These are phyloP conservation scores for Yarrowia sp. DNA, from an alignment of 805 yeast species.

Conservation along the genomic window DNA sequence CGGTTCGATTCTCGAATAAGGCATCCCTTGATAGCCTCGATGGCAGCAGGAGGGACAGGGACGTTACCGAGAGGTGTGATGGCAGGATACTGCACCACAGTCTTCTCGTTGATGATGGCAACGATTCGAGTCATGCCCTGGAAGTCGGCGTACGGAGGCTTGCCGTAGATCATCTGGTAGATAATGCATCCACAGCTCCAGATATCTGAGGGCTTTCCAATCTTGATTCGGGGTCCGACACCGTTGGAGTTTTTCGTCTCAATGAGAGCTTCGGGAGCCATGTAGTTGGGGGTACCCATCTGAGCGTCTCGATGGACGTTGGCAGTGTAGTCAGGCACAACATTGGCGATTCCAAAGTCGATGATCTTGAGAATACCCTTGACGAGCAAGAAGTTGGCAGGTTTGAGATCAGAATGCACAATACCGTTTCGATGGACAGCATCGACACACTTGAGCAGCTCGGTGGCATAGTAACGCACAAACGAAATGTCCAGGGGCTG, in stretches of 20 bases:
- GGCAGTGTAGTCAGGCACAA: constrained; percentile 89
- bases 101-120: constrained; percentile 87
- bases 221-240: constrained; percentile 60
- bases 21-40: constrained; percentile 76
- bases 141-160: constrained; percentile 85
- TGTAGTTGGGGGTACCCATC: constrained; percentile 94
- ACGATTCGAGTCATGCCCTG: constrained; percentile 77
- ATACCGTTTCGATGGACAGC: constrained; percentile 89
- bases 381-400: constrained; percentile 63
- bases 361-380: constrained; percentile 84
- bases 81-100: constrained; percentile 70
- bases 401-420: constrained; percentile 81
- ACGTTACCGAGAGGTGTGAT: constrained; percentile 63
- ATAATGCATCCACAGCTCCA: constrained; percentile 98
- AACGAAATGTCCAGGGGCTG: constrained; percentile 71
- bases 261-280: constrained; percentile 95
- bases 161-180: constrained; percentile 93
- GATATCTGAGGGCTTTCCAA: constrained; percentile 93
- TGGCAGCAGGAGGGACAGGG: constrained; percentile 69
- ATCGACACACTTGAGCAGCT: constrained; percentile 78
- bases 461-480: constrained; percentile 78
- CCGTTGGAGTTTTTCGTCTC: constrained; percentile 56
- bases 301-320: constrained; percentile 89
- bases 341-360: constrained; percentile 91
- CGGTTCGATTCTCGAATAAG: constrained; percentile 70